phyloP scores from a whole-genome alignment of 345 rosid genomes.

The Syzygium oleosum region DNA sequence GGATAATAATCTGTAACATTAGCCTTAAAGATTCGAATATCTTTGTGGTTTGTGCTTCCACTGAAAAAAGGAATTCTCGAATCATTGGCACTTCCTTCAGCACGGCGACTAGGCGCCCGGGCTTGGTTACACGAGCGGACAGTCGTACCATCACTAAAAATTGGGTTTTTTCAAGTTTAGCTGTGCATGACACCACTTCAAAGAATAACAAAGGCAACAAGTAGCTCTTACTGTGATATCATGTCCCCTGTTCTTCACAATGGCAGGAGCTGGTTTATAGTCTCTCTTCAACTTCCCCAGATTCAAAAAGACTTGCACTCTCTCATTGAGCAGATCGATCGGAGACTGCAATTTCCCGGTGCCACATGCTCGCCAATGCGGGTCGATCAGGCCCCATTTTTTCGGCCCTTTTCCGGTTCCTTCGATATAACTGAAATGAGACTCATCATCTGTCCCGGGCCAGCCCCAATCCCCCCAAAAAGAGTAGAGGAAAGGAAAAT shows the following conservation, averaged over 20 bases:
- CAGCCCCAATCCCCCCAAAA: background rate
- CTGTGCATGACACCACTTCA: background rate
- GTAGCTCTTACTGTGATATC: constrained; percentile 38
- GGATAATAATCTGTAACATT: background rate
- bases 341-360: constrained; percentile 63
- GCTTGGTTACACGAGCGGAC: background rate
- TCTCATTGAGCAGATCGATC: constrained; percentile 31
- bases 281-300: constrained; percentile 31
- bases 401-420: constrained; percentile 34
- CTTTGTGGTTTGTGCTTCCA: background rate
- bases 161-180: background rate
- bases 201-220: background rate
- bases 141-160: background rate
- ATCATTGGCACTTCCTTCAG: background rate
- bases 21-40: background rate
- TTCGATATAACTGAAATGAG: constrained; percentile 25
- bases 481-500: background rate
- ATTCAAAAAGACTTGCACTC: constrained; percentile 10
- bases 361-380: constrained; percentile 42
- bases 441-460: constrained; percentile 30
- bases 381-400: constrained; percentile 38
- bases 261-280: constrained; percentile 53
- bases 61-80: background rate
- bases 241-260: constrained; percentile 54
- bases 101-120: background rate